Base-by-base conservation (phyloP, 495 filamentous ascomycete species). In the Diplogelasinospora grovesii region DNA sequence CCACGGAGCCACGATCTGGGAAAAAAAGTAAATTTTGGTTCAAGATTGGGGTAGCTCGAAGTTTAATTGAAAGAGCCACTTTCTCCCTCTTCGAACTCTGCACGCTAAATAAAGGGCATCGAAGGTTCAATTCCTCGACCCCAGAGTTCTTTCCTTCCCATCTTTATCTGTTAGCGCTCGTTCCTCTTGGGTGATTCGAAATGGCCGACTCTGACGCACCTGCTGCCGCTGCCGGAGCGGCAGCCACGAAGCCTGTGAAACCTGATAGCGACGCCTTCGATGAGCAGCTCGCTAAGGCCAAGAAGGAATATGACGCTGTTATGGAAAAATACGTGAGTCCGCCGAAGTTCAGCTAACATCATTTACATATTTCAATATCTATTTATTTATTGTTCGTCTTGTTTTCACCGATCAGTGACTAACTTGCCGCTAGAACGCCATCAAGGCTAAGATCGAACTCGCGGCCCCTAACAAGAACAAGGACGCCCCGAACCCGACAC, bases 381-480 rank as follows among this genome's bases (percentile, higher is more conserved):
- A n/a, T n/a, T n/a, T n/a, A n/a, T n/a, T n/a, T n/a, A n/a, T n/a
- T n/a, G n/a, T n/a, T n/a, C n/a, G n/a, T n/a, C n/a, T n/a, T n/a
- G n/a, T n/a, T n/a, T n/a, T n/a, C n/a, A n/a, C n/a, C n/a, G n/a
- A n/a, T n/a, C n/a, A n/a, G n/a, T n/a, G n/a, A n/a, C 16, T 5
- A 21, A 24, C 14, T 19, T 23, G 15, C 11, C 37, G 39, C 22
- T 48, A 98, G 90, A 88, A 83, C 58, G 75, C 78, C 46, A 68
- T 90, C 61, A 88, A 86, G 65, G 75, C 80, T 52, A 94, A 95
- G 65, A 71, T 96, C 50, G 86, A 94, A 32, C 63, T 74, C 32
- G 84, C 83, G 37, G 74, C 81, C 46, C 82, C 83, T 21, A 61
- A 54, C 50, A 78, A 76, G 56, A 70, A 69, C 50, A 81, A 82